phyloP scores from a whole-genome alignment of 2,329 filamentous ascomycete genomes.

The Xylaria sp. region DNA sequence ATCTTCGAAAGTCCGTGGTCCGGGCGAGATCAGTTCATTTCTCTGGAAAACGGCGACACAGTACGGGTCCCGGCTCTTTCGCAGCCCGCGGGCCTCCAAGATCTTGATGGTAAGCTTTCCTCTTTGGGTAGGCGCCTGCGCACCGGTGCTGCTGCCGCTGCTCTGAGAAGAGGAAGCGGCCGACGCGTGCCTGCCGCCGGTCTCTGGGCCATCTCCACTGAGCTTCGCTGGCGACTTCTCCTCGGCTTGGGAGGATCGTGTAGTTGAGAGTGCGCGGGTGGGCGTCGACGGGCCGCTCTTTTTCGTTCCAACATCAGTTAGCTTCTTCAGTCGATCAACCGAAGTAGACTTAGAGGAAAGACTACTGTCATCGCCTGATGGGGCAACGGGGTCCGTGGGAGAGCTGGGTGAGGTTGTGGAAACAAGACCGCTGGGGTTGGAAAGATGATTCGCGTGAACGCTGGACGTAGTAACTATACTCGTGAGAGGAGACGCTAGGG shows the following conservation, averaged over 20 bases:
- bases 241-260: constrained; percentile 53
- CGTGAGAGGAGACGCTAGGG: constrained; percentile 61
- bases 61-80: constrained; percentile 85
- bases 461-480: constrained; percentile 64
- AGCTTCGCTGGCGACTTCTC: constrained; percentile 35
- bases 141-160: constrained; percentile 41
- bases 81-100: constrained; percentile 78
- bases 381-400: constrained; percentile 48
- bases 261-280: constrained; percentile 78
- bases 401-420: constrained; percentile 55
- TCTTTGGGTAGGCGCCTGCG: constrained; percentile 71
- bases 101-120: constrained; percentile 92
- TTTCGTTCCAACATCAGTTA: constrained; percentile 78
- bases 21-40: constrained; percentile 92
- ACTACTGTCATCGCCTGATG: constrained; percentile 41
- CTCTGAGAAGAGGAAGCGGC: constrained; percentile 45
- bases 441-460: constrained; percentile 70
- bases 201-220: constrained; percentile 45
- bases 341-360: constrained; percentile 60
- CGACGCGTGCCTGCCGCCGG: constrained; percentile 58
- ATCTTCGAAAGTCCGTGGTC: constrained; percentile 67
- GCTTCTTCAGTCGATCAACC: constrained; percentile 75
- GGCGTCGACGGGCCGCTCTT: constrained; percentile 95
- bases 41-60: constrained; percentile 96
- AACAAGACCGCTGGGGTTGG: constrained; percentile 63